phyloP scores from a whole-genome alignment of 495 filamentous ascomycete species.

The Penicillium goetzii region DNA sequence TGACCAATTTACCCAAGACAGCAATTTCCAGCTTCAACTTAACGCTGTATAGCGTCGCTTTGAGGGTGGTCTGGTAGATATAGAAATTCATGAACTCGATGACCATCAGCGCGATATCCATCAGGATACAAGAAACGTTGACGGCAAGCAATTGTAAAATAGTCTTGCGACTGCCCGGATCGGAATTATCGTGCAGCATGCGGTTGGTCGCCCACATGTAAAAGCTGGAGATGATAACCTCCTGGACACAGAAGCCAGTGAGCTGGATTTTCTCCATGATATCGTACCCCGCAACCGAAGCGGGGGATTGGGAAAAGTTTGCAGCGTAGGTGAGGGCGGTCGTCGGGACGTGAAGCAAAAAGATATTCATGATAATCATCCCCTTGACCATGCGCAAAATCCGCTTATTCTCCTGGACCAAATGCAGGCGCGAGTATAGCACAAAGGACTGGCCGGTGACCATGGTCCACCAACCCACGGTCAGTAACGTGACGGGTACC shows the following conservation, averaged over 20 bases:
- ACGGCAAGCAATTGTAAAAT: conserved; percentile 36
- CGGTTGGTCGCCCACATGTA: conserved; percentile 40
- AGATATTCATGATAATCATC: conserved; percentile 43
- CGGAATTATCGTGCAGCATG: conserved; percentile 31
- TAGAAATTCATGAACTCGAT: conserved; percentile 40
- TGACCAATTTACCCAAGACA: conserved; percentile 35
- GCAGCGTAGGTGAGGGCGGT: conserved; percentile 37
- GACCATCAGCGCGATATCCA: conserved; percentile 38
- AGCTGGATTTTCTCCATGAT: conserved; percentile 37
- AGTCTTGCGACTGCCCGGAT: conserved; percentile 32
- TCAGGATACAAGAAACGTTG: conserved; percentile 36
- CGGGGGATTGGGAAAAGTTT: conserved; percentile 24
- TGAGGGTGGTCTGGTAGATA: conserved; percentile 38
- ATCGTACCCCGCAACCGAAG: conserved; percentile 31
- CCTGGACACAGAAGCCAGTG: conserved; percentile 37
- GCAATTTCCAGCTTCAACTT: conserved; percentile 39
- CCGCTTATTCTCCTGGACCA: conserved; percentile 34
- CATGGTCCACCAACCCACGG: conserved; percentile 46
- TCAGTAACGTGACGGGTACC: conserved; percentile 38
- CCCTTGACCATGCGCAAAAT: conserved; percentile 33
- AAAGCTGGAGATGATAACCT: conserved; percentile 35
- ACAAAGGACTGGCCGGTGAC: conserved; percentile 48
- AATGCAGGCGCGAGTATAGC: conserved; percentile 46
- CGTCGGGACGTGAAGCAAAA: conserved; percentile 43
- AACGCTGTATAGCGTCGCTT: conserved; percentile 36